Evolutionary conservation across 1,284 basidiomycete species (phyloP), one percentile per base, ranked within the genome.

Genomic region (Malassezia vespertilionis): DNA sequence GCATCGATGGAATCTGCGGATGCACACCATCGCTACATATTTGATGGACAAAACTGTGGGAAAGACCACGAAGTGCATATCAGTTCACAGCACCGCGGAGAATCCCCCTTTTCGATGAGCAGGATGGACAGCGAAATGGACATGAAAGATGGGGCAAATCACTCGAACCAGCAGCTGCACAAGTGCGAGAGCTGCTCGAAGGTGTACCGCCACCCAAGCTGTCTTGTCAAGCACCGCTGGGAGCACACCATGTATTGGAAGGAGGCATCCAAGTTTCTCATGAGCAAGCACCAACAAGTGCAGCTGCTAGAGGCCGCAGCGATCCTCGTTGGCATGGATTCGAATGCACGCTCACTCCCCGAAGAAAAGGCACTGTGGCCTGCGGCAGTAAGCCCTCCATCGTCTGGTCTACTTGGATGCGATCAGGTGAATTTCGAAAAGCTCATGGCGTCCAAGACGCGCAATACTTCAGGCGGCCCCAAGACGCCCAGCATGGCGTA

Each of bases 191-290:
- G 80, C 64, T 61, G 56, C 62, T 47, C 54, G 40, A 67, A 89
- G 82, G 83, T 90, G 44, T 93, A 93, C 72, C 82, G 87, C 38
- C 89, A 95, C 69, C 89, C 88, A 3, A 86, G 83, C 17, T 93
- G 89, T 72, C 76, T 95, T 40, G 85, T 90, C 74, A 95, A 95
- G 74, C 89, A 95, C 67, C 83, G 89, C 30, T 95, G 89, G 89
- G 90, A 96, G 71, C 89, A 96, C 66, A 87, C 84, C 22, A 86
- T 86, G 28, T 89, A 95, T 69, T 97, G 91, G 91, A 84, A 86
- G 40, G 87, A 90, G 72, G 86, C 88, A 0, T 87, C 84, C 60
- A 90, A 91, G 72, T 83, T 91, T 64, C 80, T 90, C 46, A 77
- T 95, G 60, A 86, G 82, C 74, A 97, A 96, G 75, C 91, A 97